phyloP scores from a whole-genome alignment of 2,329 filamentous ascomycete genomes.

The Chrysoporthe austroafricana region DNA sequence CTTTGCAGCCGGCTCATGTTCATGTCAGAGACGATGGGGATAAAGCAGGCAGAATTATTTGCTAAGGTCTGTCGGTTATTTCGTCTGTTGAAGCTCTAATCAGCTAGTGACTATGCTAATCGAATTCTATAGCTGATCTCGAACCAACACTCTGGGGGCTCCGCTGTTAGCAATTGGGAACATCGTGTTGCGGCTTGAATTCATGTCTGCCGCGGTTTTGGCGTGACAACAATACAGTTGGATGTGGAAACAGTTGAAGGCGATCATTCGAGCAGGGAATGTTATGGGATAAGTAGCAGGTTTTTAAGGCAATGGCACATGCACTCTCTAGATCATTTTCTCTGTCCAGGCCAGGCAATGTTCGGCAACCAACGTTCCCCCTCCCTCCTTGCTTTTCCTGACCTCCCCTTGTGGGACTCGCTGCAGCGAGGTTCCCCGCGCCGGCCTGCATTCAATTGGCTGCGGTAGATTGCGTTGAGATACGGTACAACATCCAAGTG shows the following conservation, averaged over 20 bases:
- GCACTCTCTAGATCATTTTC: neutral
- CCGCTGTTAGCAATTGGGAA: neutral
- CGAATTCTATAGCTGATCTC: neutral
- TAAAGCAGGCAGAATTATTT: slow-evolving; percentile 34
- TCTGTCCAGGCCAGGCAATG: neutral
- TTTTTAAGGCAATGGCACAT: neutral
- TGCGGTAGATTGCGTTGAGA: too few relatives aligned
- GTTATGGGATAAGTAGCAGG: neutral
- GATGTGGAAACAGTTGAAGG: neutral
- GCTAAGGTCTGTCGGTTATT: slow-evolving; percentile 29
- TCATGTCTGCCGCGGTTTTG: neutral
- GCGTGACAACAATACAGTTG: neutral
- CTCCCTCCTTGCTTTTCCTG: neutral
- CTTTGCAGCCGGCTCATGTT: slow-evolving; percentile 30
- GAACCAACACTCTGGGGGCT: neutral
- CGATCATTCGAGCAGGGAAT: neutral
- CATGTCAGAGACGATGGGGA: slow-evolving; percentile 33
- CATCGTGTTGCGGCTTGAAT: neutral
- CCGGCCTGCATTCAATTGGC: neutral
- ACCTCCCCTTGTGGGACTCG: neutral
- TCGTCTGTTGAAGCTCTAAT: neutral
- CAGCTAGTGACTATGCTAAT: neutral
- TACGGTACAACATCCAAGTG: too few relatives aligned
- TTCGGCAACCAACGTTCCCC: neutral
- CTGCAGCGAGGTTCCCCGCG: neutral